Evolutionary conservation across 2,329 filamentous ascomycete genomes (phyloP), one percentile per base, ranked within the genome.

Genomic region (Colletotrichum lini): DNA sequence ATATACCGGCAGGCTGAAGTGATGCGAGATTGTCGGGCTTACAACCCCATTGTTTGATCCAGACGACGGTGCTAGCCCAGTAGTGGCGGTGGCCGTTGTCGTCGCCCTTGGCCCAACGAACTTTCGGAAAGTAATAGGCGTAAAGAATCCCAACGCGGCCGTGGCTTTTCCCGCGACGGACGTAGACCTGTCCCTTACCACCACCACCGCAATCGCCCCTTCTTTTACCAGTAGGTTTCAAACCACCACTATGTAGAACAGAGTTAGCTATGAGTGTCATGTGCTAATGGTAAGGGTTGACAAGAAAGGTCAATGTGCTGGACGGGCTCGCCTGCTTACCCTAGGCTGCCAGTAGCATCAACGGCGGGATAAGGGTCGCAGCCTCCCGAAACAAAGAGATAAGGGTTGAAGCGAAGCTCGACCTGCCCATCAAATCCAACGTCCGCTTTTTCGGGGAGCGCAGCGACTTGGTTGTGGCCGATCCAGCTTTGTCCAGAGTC

Each of bases 311-410:
- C 12, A 7, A 4, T 23, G 3, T 13, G 13, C 40, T 21, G 40
- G 58, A 50, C 8, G 2, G n/a, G 3, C 6, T 1, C 13, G 9
- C 26, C 44, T 21, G 4, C 50, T 65, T 65, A 65, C 52, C 62
- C 52, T n/a, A 57, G 62, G 23, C 35, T 54, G 6, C 49, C 60
- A n/a, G 13, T 44, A 1, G 26, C n/a, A 26, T 65, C 42, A 26
- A 56, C 53, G 4, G 52, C 62, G 9, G 62, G 52, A 18, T 65
- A 65, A 4, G 62, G 62, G 49, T 65, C 62, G 26, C 62, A 65
- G 6, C 62, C 62, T 23, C 52, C 62, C 3, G 7, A 7, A 1
- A 49, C 52, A 40, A 4, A 45, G 13, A 65, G 26, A 15, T 8
- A 9, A n/a, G 62, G 62, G 42, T 13, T 65, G 10, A 65, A 58